These are phyloP conservation scores for Pythium coloratum DNA, from an alignment of 352 stramenopile species.

Conservation along the genomic window DNA sequence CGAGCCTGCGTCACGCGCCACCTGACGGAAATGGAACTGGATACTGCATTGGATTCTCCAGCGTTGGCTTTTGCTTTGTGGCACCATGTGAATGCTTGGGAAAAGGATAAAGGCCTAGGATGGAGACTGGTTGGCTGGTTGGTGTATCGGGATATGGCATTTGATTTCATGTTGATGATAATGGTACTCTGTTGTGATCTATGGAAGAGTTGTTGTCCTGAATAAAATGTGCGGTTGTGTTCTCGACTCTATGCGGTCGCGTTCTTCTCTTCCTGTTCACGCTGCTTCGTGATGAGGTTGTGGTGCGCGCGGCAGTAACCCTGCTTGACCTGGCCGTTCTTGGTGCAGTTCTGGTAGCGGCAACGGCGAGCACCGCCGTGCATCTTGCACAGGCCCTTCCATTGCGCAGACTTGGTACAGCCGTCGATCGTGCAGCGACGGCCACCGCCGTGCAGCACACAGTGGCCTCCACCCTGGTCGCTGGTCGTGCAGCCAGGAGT, in stretches of 20 bases:
- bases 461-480: conserved; percentile 85
- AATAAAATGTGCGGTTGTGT: not conserved
- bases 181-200: conserved; percentile 1
- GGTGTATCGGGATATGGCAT: too few relatives aligned
- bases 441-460: conserved; percentile 81
- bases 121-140: too few relatives aligned
- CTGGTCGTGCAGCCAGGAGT: conserved; percentile 79
- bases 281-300: conserved; percentile 32
- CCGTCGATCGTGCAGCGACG: conserved; percentile 70
- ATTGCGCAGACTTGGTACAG: conserved; percentile 83
- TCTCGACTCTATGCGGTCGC: not conserved
- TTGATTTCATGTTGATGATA: not conserved
- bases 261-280: conserved; percentile 17
- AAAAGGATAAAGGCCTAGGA: too few relatives aligned
- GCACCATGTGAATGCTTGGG: too few relatives aligned
- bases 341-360: conserved; percentile 72
- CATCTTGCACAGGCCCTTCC: conserved; percentile 81
- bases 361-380: conserved; percentile 82
- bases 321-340: conserved; percentile 81
- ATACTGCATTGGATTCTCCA: not conserved
- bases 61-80: too few relatives aligned
- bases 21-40: not conserved
- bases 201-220: not conserved
- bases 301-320: conserved; percentile 82
- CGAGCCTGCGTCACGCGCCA: not conserved